These are phyloP conservation scores for Mortierella sp. DNA, from an alignment of 371 early-diverging fungal genomes.

Conservation along the genomic window DNA sequence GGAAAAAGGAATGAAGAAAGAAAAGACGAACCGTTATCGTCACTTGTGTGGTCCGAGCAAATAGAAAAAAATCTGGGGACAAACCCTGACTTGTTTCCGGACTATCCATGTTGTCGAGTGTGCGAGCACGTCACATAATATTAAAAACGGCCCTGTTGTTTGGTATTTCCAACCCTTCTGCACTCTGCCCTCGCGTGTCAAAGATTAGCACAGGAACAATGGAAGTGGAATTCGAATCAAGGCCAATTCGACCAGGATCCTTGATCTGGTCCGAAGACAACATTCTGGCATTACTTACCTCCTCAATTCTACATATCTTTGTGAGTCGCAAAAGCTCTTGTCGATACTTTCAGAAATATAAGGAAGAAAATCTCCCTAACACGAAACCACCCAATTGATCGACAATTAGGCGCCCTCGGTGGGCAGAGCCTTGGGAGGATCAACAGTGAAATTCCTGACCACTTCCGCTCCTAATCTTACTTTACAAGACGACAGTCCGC, in stretches of 20 bases:
- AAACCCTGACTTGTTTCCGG: too few relatives aligned
- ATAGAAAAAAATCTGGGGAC: background rate
- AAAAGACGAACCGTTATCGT: background rate
- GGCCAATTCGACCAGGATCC: constrained; percentile 38
- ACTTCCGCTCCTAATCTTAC: constrained; percentile 28
- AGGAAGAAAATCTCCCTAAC: background rate
- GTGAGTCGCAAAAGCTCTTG: constrained; percentile 13
- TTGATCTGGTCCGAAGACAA: constrained; percentile 56
- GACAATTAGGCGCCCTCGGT: constrained; percentile 35
- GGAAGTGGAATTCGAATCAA: constrained; percentile 46
- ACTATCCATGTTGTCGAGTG: too few relatives aligned
- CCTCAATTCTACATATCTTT: constrained; percentile 31
- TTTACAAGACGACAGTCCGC: constrained; percentile 17
- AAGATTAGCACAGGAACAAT: constrained; percentile 6
- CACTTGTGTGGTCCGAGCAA: constrained; percentile 6
- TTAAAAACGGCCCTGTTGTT: too few relatives aligned
- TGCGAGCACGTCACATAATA: too few relatives aligned
- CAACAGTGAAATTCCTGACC: constrained; percentile 13
- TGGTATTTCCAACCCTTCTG: too few relatives aligned
- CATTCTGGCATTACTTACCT: constrained; percentile 34
- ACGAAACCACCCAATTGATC: background rate
- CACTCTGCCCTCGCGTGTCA: too few relatives aligned
- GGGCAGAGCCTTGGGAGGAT: constrained; percentile 10
- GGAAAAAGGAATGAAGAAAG: background rate
- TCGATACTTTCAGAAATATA: background rate